Evolutionary conservation across 371 early-diverging fungal species (phyloP), one percentile per base, ranked within the genome.

Genomic region (Lichtheimia ornata): DNA sequence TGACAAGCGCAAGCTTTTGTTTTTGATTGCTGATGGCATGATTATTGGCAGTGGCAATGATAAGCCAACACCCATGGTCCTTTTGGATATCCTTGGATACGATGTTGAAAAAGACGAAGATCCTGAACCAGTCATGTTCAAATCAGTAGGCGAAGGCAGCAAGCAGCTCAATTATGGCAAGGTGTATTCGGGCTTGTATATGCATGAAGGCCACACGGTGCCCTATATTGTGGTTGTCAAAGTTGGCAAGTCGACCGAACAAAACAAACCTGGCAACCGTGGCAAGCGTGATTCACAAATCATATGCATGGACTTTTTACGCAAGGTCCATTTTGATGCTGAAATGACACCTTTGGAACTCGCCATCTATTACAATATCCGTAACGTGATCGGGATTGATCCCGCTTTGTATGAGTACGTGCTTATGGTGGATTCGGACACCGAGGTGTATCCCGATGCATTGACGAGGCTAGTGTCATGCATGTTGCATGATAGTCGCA

Each of bases 211-310:
- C 1, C 84, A 85, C 54, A 69, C 69, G 11, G 92, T 94, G 22
- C 96, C 97, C 4, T 93, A 91, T 60, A 77, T 97, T 56, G 88
- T 94, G 0, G 91, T 99, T 9, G 93, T 91, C 64, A 98, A 99
- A 76, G 93, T 93, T 54, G 99, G 99, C 30, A 88, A 90, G 0
- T 86, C 88, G 2, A 81, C 82, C 4, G 96, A 97, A 62, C 66
- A 74, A 15, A 79, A 88, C 58, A 92, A 93, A 65, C 91, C 95
- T 7, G 96, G 96, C n/a, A 98, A 99, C 69, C 86, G 99, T 61
- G 99, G 99, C 64, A 99, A 99, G 73, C 90, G 99, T 61, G 99
- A 99, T 78, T 96, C 96, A 20, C 99, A 99, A 74, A 90, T 99
- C 51, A 87, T 99, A 58, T 78, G 98, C 50, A 98, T 99, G 97